phyloP scores from a whole-genome alignment of 2,329 filamentous ascomycete species.

The Polytolypa hystricis region DNA sequence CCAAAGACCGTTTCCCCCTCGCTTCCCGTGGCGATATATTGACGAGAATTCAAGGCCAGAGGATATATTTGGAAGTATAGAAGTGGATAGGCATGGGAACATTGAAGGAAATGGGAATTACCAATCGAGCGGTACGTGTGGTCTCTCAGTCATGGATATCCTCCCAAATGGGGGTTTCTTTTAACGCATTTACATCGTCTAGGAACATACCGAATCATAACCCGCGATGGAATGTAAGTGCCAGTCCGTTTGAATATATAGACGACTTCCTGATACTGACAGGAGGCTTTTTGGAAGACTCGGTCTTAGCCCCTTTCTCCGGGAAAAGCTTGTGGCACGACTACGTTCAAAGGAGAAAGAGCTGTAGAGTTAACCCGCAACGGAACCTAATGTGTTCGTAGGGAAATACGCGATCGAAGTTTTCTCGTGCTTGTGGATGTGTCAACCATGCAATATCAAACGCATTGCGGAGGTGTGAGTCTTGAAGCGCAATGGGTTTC shows the following conservation, averaged over 20 bases:
- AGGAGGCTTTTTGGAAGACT: slow-evolving; percentile 22
- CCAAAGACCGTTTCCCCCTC: neutral
- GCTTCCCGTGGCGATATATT: slow-evolving; percentile 9
- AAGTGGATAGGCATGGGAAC: slow-evolving; percentile 47
- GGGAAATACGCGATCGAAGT: too few relatives aligned
- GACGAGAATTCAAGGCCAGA: slow-evolving; percentile 39
- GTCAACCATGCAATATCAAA: slow-evolving; percentile 7
- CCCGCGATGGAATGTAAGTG: slow-evolving; percentile 48
- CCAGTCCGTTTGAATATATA: neutral
- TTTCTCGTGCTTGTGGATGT: too few relatives aligned
- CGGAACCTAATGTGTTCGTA: too few relatives aligned
- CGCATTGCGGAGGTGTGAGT: neutral
- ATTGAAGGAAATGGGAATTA: slow-evolving; percentile 48
- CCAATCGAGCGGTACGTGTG: slow-evolving; percentile 42
- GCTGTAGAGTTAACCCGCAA: slow-evolving; percentile 19
- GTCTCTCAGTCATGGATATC: too few relatives aligned
- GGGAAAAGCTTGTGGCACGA: slow-evolving; percentile 39
- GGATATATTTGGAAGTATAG: slow-evolving; percentile 55
- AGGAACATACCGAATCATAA: slow-evolving; percentile 50
- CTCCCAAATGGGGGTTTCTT: too few relatives aligned
- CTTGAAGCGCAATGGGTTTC: too few relatives aligned
- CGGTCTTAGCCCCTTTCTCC: slow-evolving; percentile 38
- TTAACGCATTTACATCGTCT: neutral
- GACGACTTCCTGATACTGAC: neutral
- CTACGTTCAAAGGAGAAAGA: slow-evolving; percentile 25